Evolutionary conservation across 2,329 filamentous ascomycete species (phyloP).

Genomic region (Aspergillus pseudonomiae): DNA sequence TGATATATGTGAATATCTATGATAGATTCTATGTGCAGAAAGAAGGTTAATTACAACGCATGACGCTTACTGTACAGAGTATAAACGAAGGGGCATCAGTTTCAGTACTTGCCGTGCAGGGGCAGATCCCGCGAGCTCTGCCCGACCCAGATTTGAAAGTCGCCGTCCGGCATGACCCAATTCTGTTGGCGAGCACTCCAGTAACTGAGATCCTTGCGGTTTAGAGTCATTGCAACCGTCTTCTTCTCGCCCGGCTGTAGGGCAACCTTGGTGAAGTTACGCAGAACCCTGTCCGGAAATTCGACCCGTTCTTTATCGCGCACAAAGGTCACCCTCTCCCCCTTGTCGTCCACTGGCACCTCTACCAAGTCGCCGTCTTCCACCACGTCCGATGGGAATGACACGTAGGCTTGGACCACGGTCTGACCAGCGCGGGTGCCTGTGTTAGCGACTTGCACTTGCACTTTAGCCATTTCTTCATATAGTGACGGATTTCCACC

Average conservation of each 20-base stretch:
- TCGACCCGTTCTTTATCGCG: constrained; percentile 52
- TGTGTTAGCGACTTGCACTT: constrained; percentile 53
- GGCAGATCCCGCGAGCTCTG: constrained; percentile 40
- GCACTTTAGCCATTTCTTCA: constrained; percentile 51
- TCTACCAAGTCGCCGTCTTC: constrained; percentile 26
- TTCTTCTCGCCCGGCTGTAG: constrained; percentile 58
- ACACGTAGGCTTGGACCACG: constrained; percentile 66
- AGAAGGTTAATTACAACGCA: background rate
- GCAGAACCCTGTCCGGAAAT: constrained; percentile 64
- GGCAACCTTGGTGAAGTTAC: constrained; percentile 72
- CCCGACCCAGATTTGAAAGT: constrained; percentile 40
- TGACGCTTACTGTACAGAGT: background rate
- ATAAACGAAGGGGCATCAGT: background rate
- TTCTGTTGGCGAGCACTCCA: constrained; percentile 71
- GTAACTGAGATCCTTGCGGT: constrained; percentile 70
- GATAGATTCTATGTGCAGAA: background rate
- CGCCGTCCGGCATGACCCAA: constrained; percentile 62
- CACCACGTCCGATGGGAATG: constrained; percentile 55
- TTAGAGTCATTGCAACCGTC: constrained; percentile 62
- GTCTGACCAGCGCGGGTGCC: constrained; percentile 52
- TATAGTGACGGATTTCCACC: constrained; percentile 52
- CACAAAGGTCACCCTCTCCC: constrained; percentile 16
- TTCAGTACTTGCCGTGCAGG: constrained; percentile 18
- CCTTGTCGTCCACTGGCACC: constrained; percentile 10
- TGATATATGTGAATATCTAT: too few species aligned